Base-by-base conservation (phyloP, 495 filamentous ascomycete genomes). In the Hyaloscypha variabilis region DNA sequence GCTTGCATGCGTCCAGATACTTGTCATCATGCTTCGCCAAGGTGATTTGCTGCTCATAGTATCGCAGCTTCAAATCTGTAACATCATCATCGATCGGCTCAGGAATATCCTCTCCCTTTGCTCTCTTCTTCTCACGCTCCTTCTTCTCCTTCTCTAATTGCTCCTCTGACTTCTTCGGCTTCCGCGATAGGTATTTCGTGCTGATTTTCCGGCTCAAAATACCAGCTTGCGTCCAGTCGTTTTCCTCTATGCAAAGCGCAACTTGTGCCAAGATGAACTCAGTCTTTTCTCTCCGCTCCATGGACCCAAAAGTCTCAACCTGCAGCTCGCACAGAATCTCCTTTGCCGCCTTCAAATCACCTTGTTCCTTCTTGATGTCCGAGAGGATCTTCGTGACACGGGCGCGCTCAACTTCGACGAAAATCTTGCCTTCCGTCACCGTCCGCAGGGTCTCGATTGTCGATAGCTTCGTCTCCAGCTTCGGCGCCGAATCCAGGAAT, bases 341-440 rank as follows among this genome's bases (percentile, higher is more conserved):
- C 65, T 91, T 90, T 6, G 95, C 96, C 17, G 91, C 89, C 72
- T 90, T 91, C 65, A 96, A 83, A 72, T 99, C 93, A 58, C 94
- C 94, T 78, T 97, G 92, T 58, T 89, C 77, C 76, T 96, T 97
- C 83, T 96, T 97, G 83, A 99, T 97, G 77, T 97, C 87, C 56
- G 95, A 97, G 21, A 99, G 83, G 66, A 97, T 95, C 69, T 89
- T 90, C 64, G 95, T 99, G 56, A 98, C 89, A 71, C 96, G 91
- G 69, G 95, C 95, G 66, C 95, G 87, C 81, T 99, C 95, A 25
- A 99, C 95, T 82, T 99, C 95, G 71, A 99, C 94, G 71, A 98
- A 99, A 72, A 99, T 98, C 91, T 99, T 99, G 79, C 95, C 95
- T 77, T 99, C 95, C 26, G 95, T 99, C 66, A 99, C 94, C 31